These are phyloP conservation scores for Euphorbia tirucalli DNA, from an alignment of 345 rosid genomes.

Conservation along the genomic window DNA sequence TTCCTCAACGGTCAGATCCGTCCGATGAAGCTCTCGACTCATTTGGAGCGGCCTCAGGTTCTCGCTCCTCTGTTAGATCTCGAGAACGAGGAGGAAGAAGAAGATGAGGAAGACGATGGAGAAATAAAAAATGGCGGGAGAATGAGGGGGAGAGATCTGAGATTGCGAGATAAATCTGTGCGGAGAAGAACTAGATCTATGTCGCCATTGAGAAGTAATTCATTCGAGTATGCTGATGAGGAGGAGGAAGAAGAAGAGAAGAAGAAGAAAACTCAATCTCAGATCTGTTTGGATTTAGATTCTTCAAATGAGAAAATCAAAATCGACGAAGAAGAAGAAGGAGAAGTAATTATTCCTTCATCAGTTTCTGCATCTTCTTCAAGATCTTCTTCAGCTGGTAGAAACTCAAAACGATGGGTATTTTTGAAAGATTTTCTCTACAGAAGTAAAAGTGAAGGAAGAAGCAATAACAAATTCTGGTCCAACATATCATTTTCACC, in stretches of 20 bases:
- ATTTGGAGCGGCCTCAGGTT: conserved; percentile 76
- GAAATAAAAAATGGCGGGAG: conserved; percentile 6
- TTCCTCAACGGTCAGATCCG: conserved; percentile 90
- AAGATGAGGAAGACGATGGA: conserved; percentile 2
- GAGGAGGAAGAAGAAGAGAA: conserved; percentile 20
- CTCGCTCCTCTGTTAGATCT: conserved; percentile 71
- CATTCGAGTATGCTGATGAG: conserved; percentile 39
- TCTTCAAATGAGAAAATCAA: conserved; percentile 6
- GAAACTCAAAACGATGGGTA: conserved; percentile 94
- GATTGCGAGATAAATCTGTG: conserved; percentile 60
- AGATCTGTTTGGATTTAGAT: background rate
- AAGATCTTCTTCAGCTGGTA: conserved; percentile 77
- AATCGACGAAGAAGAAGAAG: conserved; percentile 13
- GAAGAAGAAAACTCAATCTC: background rate
- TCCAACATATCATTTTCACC: conserved; percentile 50
- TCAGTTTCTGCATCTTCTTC: conserved; percentile 77
- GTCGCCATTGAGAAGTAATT: conserved; percentile 65
- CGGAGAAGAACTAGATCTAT: conserved; percentile 82
- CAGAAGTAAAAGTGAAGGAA: conserved; percentile 89
- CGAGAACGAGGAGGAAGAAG: conserved; percentile 55
- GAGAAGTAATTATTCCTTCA: conserved; percentile 34
- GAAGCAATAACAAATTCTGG: conserved; percentile 67
- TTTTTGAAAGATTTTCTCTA: conserved; percentile 81
- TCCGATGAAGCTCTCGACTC: conserved; percentile 88
- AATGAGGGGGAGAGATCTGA: conserved; percentile 68